Evolutionary conservation across 192 early-diverging fungal species (phyloP).

Genomic region (Gamsiella multidivaricata): DNA sequence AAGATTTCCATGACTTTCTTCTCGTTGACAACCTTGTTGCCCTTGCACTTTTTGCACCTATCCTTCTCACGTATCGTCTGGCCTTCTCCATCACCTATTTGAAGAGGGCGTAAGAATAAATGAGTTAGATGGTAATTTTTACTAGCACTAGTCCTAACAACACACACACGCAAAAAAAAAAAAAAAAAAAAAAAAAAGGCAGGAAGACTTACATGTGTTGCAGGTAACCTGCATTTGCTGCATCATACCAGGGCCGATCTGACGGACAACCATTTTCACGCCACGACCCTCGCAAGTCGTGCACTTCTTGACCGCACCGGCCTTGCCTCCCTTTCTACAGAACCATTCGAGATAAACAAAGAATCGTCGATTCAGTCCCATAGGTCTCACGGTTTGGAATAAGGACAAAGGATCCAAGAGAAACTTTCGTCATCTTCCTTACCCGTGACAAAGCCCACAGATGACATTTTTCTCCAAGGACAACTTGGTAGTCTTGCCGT

Average conservation of each 20-base stretch:
- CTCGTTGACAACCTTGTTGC: conserved; percentile 83
- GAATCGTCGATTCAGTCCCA: neutral
- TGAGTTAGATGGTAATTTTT: too few species aligned
- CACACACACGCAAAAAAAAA: too few species aligned
- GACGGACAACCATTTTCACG: conserved; percentile 80
- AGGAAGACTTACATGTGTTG: conserved; percentile 67
- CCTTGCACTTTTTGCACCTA: conserved; percentile 94
- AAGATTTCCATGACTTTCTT: conserved; percentile 92
- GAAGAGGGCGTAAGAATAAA: too few species aligned
- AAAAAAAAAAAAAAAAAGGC: neutral
- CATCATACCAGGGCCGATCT: conserved; percentile 91
- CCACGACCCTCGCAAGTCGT: conserved; percentile 82
- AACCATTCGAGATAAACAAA: neutral
- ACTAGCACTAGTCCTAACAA: neutral
- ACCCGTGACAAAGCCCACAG: conserved; percentile 73
- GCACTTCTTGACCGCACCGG: conserved; percentile 77
- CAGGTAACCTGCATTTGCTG: conserved; percentile 91
- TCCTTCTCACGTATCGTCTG: conserved; percentile 88
- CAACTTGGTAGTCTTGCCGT: conserved; percentile 85
- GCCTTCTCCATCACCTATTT: conserved; percentile 75
- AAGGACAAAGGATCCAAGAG: too few species aligned
- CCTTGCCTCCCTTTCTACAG: conserved; percentile 86
- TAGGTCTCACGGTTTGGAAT: neutral
- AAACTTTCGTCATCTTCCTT: conserved; percentile 34
- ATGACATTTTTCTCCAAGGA: conserved; percentile 84